These are phyloP conservation scores for Kregervanrija fluxuum DNA, from an alignment of 805 yeast genomes.

Conservation along the genomic window DNA sequence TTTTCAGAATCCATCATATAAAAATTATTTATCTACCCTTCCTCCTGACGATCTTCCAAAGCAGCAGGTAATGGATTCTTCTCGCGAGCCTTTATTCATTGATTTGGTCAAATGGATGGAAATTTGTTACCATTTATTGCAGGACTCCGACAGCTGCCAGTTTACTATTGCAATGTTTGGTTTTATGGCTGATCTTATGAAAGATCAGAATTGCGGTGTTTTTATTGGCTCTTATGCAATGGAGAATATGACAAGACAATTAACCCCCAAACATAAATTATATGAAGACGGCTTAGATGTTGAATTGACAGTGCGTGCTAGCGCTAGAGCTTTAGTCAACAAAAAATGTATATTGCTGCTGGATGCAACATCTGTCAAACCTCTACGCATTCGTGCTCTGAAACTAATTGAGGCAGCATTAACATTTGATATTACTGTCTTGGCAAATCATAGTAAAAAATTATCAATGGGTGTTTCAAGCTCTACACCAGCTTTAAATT, in stretches of 20 bases:
- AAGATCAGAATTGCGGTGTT: conserved; percentile 17
- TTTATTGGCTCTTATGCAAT: conserved; percentile 21
- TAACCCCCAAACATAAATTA: conserved; percentile 11
- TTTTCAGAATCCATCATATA: conserved; percentile 45
- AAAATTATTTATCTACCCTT: conserved; percentile 26
- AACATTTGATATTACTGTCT: conserved; percentile 18
- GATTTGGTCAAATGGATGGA: conserved; percentile 53
- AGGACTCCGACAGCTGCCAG: conserved; percentile 43
- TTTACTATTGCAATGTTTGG: conserved; percentile 45
- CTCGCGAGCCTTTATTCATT: conserved; percentile 22
- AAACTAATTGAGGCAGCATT: conserved; percentile 15
- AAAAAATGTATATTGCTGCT: conserved; percentile 30
- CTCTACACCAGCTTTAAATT: conserved; percentile 13
- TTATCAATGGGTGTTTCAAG: conserved; percentile 12
- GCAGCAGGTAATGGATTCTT: conserved; percentile 8
- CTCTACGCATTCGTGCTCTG: conserved; percentile 13
- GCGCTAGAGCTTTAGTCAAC: conserved; percentile 42
- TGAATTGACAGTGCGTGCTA: conserved; percentile 36
- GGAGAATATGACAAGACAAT: conserved; percentile 15
- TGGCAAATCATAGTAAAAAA: conserved; percentile 18
- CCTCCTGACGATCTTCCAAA: conserved; percentile 4
- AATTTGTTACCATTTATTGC: conserved; percentile 32
- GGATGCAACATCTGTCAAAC: conserved; percentile 15
- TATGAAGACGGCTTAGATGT: conserved; percentile 26
- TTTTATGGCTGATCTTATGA: conserved; percentile 33